Evolutionary conservation across 768 basidiomycete genomes (phyloP).

Genomic region (Psilocybe cyanescens): DNA sequence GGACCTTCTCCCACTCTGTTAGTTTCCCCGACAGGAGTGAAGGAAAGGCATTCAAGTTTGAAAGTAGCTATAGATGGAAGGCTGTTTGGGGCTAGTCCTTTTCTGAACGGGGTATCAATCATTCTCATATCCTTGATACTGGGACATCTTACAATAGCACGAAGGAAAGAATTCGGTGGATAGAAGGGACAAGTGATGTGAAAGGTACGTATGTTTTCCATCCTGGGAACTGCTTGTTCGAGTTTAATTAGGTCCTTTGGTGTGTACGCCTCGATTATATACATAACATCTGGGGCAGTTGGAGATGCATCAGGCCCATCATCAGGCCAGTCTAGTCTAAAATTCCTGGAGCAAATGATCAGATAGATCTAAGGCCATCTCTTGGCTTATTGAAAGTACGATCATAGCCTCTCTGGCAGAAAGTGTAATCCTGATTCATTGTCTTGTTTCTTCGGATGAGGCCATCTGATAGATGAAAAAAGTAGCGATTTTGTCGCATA

Average conservation of each 20-base stretch:
- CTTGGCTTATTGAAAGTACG: slow-evolving; percentile 38
- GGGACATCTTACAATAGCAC: slow-evolving; percentile 36
- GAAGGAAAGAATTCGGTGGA: slow-evolving; percentile 38
- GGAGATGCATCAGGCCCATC: slow-evolving; percentile 45
- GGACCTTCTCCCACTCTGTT: slow-evolving; percentile 46
- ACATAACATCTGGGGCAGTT: slow-evolving; percentile 42
- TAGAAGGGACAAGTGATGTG: slow-evolving; percentile 43
- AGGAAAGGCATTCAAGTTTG: slow-evolving; percentile 35
- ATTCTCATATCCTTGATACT: slow-evolving; percentile 39
- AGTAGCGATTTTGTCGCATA: slow-evolving; percentile 17
- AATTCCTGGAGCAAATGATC: slow-evolving; percentile 26
- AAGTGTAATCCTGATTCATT: slow-evolving; percentile 38
- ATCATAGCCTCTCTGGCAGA: slow-evolving; percentile 42
- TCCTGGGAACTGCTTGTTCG: slow-evolving; percentile 37
- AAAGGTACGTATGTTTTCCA: slow-evolving; percentile 37
- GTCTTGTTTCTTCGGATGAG: slow-evolving; percentile 40
- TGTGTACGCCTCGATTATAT: slow-evolving; percentile 34
- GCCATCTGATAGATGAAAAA: slow-evolving; percentile 43
- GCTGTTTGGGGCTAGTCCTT: slow-evolving; percentile 32
- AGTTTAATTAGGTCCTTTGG: slow-evolving; percentile 41
- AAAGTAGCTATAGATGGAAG: slow-evolving; percentile 28
- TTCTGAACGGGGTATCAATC: slow-evolving; percentile 42
- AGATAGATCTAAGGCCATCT: neutral
- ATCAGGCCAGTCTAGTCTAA: slow-evolving; percentile 46
- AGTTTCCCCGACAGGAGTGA: slow-evolving; percentile 44